phyloP scores from a whole-genome alignment of 1,284 basidiomycete species.

The Pterulicium gracile region DNA sequence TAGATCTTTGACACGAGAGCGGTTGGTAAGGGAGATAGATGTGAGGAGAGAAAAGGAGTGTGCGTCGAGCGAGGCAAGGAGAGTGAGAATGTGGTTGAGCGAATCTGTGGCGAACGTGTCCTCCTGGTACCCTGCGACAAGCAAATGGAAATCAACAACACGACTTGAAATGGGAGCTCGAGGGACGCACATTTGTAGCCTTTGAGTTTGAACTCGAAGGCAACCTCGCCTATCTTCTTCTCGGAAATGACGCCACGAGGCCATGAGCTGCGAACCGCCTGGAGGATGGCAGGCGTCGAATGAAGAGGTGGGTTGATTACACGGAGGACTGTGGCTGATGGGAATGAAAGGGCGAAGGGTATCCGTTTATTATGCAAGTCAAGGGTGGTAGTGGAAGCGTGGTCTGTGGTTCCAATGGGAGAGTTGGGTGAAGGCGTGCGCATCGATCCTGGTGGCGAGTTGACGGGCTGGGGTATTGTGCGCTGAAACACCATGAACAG shows the following conservation, averaged over 20 bases:
- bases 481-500: constrained; percentile 59
- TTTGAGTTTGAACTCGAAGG: constrained; percentile 71
- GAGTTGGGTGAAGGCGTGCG: constrained; percentile 21
- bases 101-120: constrained; percentile 71
- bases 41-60: constrained; percentile 59
- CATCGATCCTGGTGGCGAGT: constrained; percentile 20
- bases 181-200: constrained; percentile 59
- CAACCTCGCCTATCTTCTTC: constrained; percentile 59
- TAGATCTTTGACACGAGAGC: constrained; percentile 63
- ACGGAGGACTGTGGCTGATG: constrained; percentile 53
- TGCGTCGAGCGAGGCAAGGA: constrained; percentile 55
- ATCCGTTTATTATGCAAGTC: constrained; percentile 28
- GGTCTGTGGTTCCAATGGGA: constrained; percentile 14
- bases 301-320: constrained; percentile 65
- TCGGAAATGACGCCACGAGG: constrained; percentile 67
- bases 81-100: constrained; percentile 57
- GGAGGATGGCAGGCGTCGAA: constrained; percentile 65
- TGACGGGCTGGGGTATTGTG: constrained; percentile 20
- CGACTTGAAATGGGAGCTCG: background rate
- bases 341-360: constrained; percentile 66
- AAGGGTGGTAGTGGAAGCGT: constrained; percentile 24
- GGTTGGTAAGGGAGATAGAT: constrained; percentile 55
- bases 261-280: constrained; percentile 69
- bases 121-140: constrained; percentile 57
- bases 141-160: constrained; percentile 9